Evolutionary conservation across 306 rosid species (phyloP), one percentile per base, ranked within the genome.

Genomic region (Prinsepia uniflora): DNA sequence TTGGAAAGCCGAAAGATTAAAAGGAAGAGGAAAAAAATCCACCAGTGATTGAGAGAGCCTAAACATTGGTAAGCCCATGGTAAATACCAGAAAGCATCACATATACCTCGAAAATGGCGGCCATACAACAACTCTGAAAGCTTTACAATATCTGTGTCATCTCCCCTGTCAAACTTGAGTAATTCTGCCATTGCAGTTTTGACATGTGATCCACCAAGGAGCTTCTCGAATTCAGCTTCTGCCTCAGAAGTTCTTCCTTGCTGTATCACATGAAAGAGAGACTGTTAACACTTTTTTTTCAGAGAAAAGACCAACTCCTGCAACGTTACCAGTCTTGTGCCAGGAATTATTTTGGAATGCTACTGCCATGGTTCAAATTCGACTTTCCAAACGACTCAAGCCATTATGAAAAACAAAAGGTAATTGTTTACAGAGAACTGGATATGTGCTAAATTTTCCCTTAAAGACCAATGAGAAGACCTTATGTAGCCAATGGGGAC

Each of bases 401-500:
- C 34, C 60, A 48, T n/a, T 41, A 1, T 5, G 36, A 24, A 24
- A 24, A 24, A 24, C 30, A 24, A 24, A 24, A 24, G 30, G 60
- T 34, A 48, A 34, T 49, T 49, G 19, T 13, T 49, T 7, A 30
- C 15, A 49, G 19, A 49, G 20, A 49, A 5, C 6, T 11, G 45
- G 44, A 72, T 50, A 24, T 44, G 48, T 50, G 42, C 6, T 8
- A 47, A 15, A 61, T 14, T 17, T 34, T 39, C 12, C 64, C 14
- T n/a, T 4, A 61, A 61, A 69, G 56, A 64, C 22, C 67, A 70
- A 20, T 60, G 68, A 57, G 60, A 20, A 14, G 58, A 90, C 98
- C 97, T 94, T 94, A 71, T 85, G 87, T 48, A 94, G 78, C 98
- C 98, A 94, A 79, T 87, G 88, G 7, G 98, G 98, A 87, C 90